A percentile compares a stretch with the other conserved stretches of the same genome.
phyloP scores from a whole-genome alignment of 1,284 basidiomycete species.

The Sporisorium exsertum region DNA sequence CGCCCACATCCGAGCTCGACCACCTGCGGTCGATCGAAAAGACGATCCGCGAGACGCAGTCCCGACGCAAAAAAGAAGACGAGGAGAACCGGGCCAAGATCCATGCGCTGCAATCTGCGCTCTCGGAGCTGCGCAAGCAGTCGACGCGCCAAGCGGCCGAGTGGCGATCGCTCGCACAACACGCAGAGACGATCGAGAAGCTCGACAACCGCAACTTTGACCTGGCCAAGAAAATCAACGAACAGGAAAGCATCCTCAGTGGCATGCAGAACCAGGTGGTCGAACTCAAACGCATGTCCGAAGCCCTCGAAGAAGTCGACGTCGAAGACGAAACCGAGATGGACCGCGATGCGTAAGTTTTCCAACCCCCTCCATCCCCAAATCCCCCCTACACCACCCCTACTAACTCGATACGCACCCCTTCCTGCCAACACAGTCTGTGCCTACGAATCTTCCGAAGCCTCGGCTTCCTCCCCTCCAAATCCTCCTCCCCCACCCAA shows the following conservation, averaged over 20 bases:
- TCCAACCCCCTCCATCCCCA: neutral
- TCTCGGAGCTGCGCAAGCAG: slow-evolving; percentile 48
- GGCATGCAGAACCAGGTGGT: slow-evolving; percentile 51
- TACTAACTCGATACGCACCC: neutral
- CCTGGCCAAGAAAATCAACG: slow-evolving; percentile 62
- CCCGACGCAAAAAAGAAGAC: slow-evolving; percentile 16
- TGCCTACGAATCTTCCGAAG: slow-evolving; percentile 53
- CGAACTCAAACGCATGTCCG: slow-evolving; percentile 38
- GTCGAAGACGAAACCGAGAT: slow-evolving; percentile 54
- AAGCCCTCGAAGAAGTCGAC: slow-evolving; percentile 54
- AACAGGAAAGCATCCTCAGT: slow-evolving; percentile 50
- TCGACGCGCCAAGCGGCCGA: slow-evolving; percentile 53
- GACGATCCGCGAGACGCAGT: slow-evolving; percentile 44
- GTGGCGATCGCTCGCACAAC: slow-evolving; percentile 51
- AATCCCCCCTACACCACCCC: too few relatives aligned
- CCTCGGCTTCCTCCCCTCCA: slow-evolving; percentile 55
- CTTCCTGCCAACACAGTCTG: slow-evolving; percentile 18
- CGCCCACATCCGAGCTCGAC: slow-evolving; percentile 41
- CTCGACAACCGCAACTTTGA: slow-evolving; percentile 62
- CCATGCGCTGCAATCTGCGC: slow-evolving; percentile 37
- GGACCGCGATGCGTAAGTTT: slow-evolving; percentile 62
- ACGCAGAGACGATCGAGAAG: slow-evolving; percentile 47
- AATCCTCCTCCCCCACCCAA: slow-evolving; percentile 3
- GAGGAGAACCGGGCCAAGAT: slow-evolving; percentile 45
- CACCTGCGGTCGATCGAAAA: slow-evolving; percentile 43